Evolutionary conservation across 192 early-diverging fungal species (phyloP), one percentile per base, ranked within the genome.

Genomic region (Mortierella antarctica): DNA sequence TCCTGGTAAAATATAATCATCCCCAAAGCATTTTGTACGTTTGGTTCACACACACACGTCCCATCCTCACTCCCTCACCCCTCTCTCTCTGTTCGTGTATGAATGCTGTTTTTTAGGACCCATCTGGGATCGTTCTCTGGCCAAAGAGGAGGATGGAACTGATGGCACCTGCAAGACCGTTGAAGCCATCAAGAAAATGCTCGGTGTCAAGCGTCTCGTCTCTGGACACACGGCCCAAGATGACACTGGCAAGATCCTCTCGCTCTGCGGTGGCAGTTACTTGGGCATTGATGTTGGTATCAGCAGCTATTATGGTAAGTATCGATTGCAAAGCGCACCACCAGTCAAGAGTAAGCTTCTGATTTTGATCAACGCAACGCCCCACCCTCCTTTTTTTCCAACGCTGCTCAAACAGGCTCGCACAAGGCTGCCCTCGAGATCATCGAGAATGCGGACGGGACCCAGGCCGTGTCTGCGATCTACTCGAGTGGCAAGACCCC

Each of bases 231-330:
- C 91, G 2, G 82, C 85, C 11, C 91, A 92, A 56, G 57, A 54
- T 64, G 72, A 74, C 7, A 70, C 82, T 20, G 74, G 90, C 63
- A 51, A 83, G 44, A 89, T 94, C 51, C 71, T 86, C 8, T 86
- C 89, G 8, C 84, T 89, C 0, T 94, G 90, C 59, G 70, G 85
- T 21, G 88, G 86, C 13, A 84, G 82, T 45, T 84, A 90, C 14
- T 68, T 89, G 44, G 75, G 90, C 14, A 89, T 94, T 60, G 93
- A 94, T 71, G 91, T 94, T 20, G 93, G 93, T 13, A 92, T 94
- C 40, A 89, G 88, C 48, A 62, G 62, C 17, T 84, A 77, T 14
- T 94, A 93, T 73, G 93, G 71, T 58, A 73, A 31, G 17, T n/a
- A n/a, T n/a, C n/a, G n/a, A n/a, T n/a, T n/a, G n/a, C n/a, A n/a